Evolutionary conservation across 164 flowering plant genomes (phyloP), one percentile per base, ranked within the genome.

Genomic region (Kalanchoe fedtschenkoi): DNA sequence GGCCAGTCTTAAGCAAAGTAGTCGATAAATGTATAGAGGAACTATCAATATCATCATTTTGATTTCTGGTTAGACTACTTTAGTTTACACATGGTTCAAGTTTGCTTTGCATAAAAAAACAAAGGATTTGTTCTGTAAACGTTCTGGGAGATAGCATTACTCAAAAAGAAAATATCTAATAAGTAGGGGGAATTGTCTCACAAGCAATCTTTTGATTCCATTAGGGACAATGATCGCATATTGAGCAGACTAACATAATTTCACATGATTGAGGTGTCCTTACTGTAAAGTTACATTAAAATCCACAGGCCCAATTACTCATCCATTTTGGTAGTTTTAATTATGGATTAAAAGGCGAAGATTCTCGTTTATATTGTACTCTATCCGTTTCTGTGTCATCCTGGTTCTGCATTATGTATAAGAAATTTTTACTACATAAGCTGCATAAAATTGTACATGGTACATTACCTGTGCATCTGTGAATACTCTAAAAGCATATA

Each of bases 401-500:
- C 5, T n/a, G 29, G 54, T 29, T 22, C 3, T 24, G 32, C 56
- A 26, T 9, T 11, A 51, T 13, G 17, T 30, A 51, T 51, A 26
- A 26, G 32, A 51, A 51, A 33, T 22, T 38, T 43, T 4, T 58
- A 8, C 15, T 8, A 9, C 51, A 30, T 19, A 8, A 34, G 55
- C 1, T 8, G 34, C 54, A 34, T 70, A 64, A 28, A n/a, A n/a
- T n/a, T n/a, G n/a, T n/a, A n/a, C n/a, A n/a, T n/a, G n/a, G 68
- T 65, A 68, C 83, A 81, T 81, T 90, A 93, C 99, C 97, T 93
- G 99, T 66, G 99, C 97, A 81, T 93, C 97, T 61, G 99, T 93
- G 67, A 93, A 93, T 24, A 93, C 97, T 59, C 99, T 91, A 69
- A 82, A 93, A 39, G 99, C 99, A 77, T 93, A 93, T 32, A 93